Evolutionary conservation across 371 early-diverging fungal genomes (phyloP).

Genomic region (Coelomomyces lativittatus): DNA sequence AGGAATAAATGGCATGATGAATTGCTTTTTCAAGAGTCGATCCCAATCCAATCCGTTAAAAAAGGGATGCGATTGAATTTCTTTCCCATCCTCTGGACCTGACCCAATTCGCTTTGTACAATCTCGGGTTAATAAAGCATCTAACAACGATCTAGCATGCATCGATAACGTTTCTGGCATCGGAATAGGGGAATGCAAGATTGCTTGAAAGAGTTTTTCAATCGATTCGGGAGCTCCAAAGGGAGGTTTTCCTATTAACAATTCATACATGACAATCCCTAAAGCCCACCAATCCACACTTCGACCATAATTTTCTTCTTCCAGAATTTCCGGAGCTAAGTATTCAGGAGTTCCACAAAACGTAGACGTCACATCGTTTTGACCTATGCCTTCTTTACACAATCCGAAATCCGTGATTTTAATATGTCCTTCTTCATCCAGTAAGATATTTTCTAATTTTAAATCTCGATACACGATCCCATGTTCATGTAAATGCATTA

Average conservation of each 20-base stretch:
- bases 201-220: constrained; percentile 8
- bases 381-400: constrained; percentile 42
- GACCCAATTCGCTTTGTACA: constrained; percentile 26
- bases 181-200: constrained; percentile 3
- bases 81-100: constrained; percentile 23
- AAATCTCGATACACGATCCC: constrained; percentile 48
- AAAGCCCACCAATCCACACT: constrained; percentile 52
- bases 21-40: constrained; percentile 12
- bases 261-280: constrained; percentile 50
- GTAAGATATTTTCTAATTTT: constrained; percentile 27
- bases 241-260: constrained; percentile 21
- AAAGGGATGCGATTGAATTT: constrained; percentile 32
- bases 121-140: constrained; percentile 7
- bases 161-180: constrained; percentile 3
- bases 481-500: constrained; percentile 44
- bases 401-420: constrained; percentile 57
- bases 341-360: constrained; percentile 59
- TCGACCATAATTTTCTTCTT: constrained; percentile 26
- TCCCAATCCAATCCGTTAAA: constrained; percentile 34
- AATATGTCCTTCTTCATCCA: constrained; percentile 28
- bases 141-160: background rate
- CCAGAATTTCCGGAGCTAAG: constrained; percentile 53
- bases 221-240: constrained; percentile 10
- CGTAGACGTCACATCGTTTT: constrained; percentile 23
- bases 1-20: constrained; percentile 28